phyloP scores from a whole-genome alignment of 495 filamentous ascomycete species.

The Hypoxylon perforatum region DNA sequence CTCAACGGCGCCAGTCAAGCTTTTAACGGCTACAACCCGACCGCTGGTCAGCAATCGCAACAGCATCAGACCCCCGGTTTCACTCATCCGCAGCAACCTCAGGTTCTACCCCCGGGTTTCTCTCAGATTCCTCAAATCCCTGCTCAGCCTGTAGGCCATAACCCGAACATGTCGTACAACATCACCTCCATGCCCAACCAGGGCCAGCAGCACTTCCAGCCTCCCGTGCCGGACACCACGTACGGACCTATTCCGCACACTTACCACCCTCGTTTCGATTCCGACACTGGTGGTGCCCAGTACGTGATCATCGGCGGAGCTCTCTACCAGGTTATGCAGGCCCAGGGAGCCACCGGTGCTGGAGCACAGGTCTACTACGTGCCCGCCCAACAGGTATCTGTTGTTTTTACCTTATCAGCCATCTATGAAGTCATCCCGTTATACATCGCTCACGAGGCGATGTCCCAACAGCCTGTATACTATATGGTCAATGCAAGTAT shows the following conservation, averaged over 20 bases:
- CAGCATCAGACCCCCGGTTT: constrained; percentile 22
- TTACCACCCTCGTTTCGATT: constrained; percentile 59
- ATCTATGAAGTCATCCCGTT: constrained; percentile 1
- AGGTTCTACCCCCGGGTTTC: constrained; percentile 21
- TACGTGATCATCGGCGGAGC: constrained; percentile 1
- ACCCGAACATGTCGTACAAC: constrained; percentile 23
- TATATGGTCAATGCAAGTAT: constrained; percentile 42
- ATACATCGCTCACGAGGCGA: constrained; percentile 15
- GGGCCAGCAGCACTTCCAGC: constrained; percentile 58
- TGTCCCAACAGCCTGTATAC: constrained; percentile 20
- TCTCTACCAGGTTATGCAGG: not conserved
- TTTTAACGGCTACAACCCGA: constrained; percentile 16
- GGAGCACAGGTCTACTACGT: constrained; percentile 35
- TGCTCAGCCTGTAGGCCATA: constrained; percentile 7
- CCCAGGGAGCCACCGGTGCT: not conserved
- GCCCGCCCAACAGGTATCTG: constrained; percentile 33
- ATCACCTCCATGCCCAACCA: constrained; percentile 37
- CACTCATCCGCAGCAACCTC: constrained; percentile 4
- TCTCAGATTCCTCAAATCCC: constrained; percentile 6
- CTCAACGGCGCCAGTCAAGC: not conserved
- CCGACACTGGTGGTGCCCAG: not conserved
- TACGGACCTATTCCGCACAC: constrained; percentile 55
- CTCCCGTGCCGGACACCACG: constrained; percentile 58
- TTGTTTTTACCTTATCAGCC: constrained; percentile 14
- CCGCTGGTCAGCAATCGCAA: constrained; percentile 11